Evolutionary conservation across 495 filamentous ascomycete species (phyloP), one percentile per base, ranked within the genome.

Genomic region (Achaetomiella virescens): DNA sequence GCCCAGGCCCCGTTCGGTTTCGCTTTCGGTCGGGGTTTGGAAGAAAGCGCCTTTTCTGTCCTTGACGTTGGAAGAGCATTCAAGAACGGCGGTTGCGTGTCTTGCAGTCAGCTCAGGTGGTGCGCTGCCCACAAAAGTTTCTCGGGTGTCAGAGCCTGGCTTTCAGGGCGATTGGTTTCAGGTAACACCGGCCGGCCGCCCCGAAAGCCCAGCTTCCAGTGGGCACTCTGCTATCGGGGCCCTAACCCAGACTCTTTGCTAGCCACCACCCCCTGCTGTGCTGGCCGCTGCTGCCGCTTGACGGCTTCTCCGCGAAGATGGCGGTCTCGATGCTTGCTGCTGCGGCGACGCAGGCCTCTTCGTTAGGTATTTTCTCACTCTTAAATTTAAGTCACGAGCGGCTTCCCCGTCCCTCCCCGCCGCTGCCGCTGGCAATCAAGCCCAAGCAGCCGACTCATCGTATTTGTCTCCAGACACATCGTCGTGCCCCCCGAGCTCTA

Each of bases 321-420:
- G 62, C 68, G 2, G 61, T 58, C 48, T 67, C 66, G 41, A 36
- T 67, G 64, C 50, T 70, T 37, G 59, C 64, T 56, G 56, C 68
- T 58, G 64, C 66, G 50, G 61, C 62, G 36, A 54, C 66, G 51
- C 62, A 64, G 64, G 50, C 68, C 37, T 58, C 57, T 43, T 56
- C 62, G 52, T 48, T 63, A 70, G 68, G 68, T 70, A 66, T 65
- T 54, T 63, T 61, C 47, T 49, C 55, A 22, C 66, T 62, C 53
- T 57, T 61, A 43, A 52, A 60, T 48, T 43, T 40, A 4, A 57
- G 56, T 57, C 52, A 49, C 58, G 55, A 58, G 55, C 48, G 47
- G 48, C 54, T 40, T 31, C 21, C 40, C 31, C 25, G 18, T 31
- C 42, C 14, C 40, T n/a, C 35, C 38, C 33, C 36, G 18, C 18